Evolutionary conservation across 2,329 filamentous ascomycete genomes (phyloP), one percentile per base, ranked within the genome.

Genomic region (Didymella glomerata): DNA sequence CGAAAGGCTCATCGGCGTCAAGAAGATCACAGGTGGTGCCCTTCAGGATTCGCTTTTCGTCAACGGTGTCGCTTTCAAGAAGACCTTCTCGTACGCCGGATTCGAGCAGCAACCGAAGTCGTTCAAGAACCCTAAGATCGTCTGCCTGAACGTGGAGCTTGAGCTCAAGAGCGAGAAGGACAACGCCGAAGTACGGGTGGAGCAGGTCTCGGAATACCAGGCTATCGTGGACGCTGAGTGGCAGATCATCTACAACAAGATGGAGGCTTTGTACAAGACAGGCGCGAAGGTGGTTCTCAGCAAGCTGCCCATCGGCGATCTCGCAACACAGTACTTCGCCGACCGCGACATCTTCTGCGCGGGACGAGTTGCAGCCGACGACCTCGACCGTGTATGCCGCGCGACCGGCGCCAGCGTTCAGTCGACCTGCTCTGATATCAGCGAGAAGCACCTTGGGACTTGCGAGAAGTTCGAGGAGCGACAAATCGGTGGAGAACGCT

Each of bases 231-330:
- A 99, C 75, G 95, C 95, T 28, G 95, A 99, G 81, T 99, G 95
- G 95, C 93, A 97, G 80, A 99, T 99, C 76, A 99, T 99, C 79
- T 98, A 90, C 87, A 94, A 97, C 84, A 99, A 99, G 85, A 91
- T 99, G 77, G 95, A 99, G 82, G 92, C 94, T 48, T 82, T 97
- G 53, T 87, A 94, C 85, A 89, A 94, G 80, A 97, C 94, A 6
- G 95, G 95, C 54, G 95, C 95, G 66, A 97, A 97, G 86, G 93
- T 99, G 50, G 93, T 99, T 41, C 88, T 99, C 57, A 97, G 92
- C 81, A 98, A 97, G 82, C 85, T 98, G 62, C 95, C 95, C 40
- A 98, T 99, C 74, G 95, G 95, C 74, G 95, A 99, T 83, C 82
- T 99, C 75, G 95, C 95, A 60, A 99, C 95, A 55, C 95, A 99